Base-by-base conservation (phyloP, 495 filamentous ascomycete genomes). In the Neurospora pannonica region DNA sequence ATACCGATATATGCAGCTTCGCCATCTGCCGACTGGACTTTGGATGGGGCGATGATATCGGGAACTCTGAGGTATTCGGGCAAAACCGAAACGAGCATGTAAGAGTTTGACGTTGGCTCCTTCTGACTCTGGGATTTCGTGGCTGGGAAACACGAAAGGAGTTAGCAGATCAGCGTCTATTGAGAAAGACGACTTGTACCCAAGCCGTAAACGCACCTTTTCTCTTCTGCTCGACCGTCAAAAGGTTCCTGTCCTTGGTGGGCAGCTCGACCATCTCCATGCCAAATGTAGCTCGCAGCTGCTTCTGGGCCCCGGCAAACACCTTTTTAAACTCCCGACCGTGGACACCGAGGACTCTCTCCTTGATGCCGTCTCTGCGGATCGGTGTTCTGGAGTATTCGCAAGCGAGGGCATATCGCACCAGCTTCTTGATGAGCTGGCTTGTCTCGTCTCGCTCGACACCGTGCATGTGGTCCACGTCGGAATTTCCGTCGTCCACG, bases 191-290 rank as follows among this genome's bases (percentile, higher is more conserved):
- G 28, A 28, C 54, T 34, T 31, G 54, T 34, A 4, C 0, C 7
- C 54, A 62, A 21, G 62, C 37, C 28, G 38, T 73, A 9, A 77
- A 71, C 71, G 1, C 42, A 77, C 78, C 79, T 78, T 83, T 84
- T 75, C 88, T 91, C 90, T 93, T 88, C 89, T 91, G 84, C 88
- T 83, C 92, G 69, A 97, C 90, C 28, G 86, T 87, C 74, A 97
- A 79, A 81, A 95, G 97, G 79, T 95, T 94, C 82, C 95, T 97
- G 81, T 98, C 96, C 77, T 86, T 89, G 28, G 85, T 84, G 0
- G 95, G 95, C 72, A 97, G 84, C 82, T 97, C 94, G 1, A 86
- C 84, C 87, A 98, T 88, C 80, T 94, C 88, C 93, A 97, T 96
- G 5, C 95, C 95, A 79, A 97, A 97, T 9, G 87, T 85, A 4